Evolutionary conservation across 2,329 filamentous ascomycete species (phyloP).

Genomic region (Ophiostoma angusticollis): DNA sequence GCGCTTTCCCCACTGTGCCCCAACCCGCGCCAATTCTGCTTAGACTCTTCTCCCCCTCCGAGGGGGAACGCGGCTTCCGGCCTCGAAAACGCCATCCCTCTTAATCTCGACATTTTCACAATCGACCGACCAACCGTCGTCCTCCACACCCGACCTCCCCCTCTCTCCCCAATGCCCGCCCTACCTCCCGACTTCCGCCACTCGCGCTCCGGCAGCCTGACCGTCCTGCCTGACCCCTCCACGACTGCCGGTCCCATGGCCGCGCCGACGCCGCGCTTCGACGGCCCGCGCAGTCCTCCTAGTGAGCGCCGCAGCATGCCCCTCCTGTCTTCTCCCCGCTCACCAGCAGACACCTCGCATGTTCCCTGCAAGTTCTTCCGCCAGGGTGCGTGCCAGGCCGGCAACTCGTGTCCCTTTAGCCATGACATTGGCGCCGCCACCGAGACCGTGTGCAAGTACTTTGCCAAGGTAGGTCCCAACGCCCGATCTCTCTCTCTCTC

Average conservation of each 20-base stretch:
- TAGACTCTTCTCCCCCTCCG: too few relatives aligned
- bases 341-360: slow-evolving; percentile 68
- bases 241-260: slow-evolving; percentile 25
- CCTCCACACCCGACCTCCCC: background rate
- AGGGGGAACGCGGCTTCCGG: too few relatives aligned
- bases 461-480: slow-evolving; percentile 64
- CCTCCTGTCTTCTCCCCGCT: background rate
- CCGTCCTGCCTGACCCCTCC: background rate
- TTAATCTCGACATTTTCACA: background rate
- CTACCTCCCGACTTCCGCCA: slow-evolving; percentile 7
- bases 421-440: slow-evolving; percentile 78
- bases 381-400: slow-evolving; percentile 90
- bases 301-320: slow-evolving; percentile 32
- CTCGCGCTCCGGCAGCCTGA: slow-evolving; percentile 7
- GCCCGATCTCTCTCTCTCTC: background rate
- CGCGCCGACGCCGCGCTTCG: slow-evolving; percentile 32
- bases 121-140: too few relatives aligned
- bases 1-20: too few relatives aligned
- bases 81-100: too few relatives aligned
- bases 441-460: slow-evolving; percentile 96
- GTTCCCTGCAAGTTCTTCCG: slow-evolving; percentile 99
- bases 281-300: slow-evolving; percentile 49
- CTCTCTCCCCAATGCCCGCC: slow-evolving; percentile 33
- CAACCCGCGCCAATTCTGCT: too few relatives aligned
- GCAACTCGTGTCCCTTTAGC: slow-evolving; percentile 89